Evolutionary conservation across 495 filamentous ascomycete species (phyloP).

Genomic region (Hypoxylon fragiforme): DNA sequence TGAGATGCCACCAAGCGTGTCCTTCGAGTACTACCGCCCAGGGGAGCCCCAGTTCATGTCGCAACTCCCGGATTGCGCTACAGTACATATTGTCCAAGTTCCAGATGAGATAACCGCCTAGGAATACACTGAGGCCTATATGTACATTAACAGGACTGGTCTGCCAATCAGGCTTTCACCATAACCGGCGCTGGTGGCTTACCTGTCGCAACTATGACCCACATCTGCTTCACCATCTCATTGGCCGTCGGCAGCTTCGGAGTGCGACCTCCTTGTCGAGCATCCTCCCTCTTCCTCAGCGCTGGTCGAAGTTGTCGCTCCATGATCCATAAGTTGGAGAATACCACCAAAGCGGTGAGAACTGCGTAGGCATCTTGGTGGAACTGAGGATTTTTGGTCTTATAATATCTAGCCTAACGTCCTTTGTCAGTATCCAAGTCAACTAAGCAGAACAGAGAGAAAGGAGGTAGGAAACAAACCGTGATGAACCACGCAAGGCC

Average conservation of each 20-base stretch:
- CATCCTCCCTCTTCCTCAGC: constrained; percentile 46
- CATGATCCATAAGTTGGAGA: constrained; percentile 89
- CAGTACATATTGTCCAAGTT: constrained; percentile 84
- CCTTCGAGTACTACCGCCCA: constrained; percentile 92
- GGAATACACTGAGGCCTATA: constrained; percentile 69
- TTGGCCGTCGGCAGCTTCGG: constrained; percentile 54
- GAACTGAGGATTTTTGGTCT: constrained; percentile 88
- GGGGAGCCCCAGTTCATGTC: constrained; percentile 74
- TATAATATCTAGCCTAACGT: constrained; percentile 79
- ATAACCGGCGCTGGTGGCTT: constrained; percentile 13
- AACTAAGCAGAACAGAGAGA: no score
- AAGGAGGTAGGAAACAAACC: constrained; percentile 41
- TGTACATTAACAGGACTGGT: neutral
- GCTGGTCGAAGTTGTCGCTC: constrained; percentile 72
- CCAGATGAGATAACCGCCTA: constrained; percentile 87
- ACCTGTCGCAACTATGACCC: constrained; percentile 52
- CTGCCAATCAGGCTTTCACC: constrained; percentile 6
- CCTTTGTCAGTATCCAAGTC: constrained; percentile 24
- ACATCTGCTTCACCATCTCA: constrained; percentile 78
- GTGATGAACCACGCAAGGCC: constrained; percentile 78
- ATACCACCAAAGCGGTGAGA: constrained; percentile 75
- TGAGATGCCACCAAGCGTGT: constrained; percentile 94
- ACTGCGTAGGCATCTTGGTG: constrained; percentile 88
- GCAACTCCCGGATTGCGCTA: constrained; percentile 66
- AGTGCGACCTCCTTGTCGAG: constrained; percentile 53